Evolutionary conservation across 1,284 basidiomycete species (phyloP).

Genomic region (Coriolopsis trogii): DNA sequence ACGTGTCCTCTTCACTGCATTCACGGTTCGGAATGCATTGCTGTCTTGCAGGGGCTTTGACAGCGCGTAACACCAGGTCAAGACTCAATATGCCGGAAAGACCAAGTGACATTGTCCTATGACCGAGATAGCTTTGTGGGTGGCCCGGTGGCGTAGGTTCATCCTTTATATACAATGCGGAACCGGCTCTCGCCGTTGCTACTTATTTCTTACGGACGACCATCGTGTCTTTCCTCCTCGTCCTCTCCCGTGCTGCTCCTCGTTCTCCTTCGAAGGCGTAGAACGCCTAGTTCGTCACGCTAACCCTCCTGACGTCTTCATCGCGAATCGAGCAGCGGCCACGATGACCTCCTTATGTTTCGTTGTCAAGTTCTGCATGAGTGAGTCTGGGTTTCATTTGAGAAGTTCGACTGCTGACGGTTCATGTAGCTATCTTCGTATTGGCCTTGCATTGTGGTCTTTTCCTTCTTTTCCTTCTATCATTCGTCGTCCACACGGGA

Average conservation of each 20-base stretch:
- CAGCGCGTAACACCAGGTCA: not conserved
- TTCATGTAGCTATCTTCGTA: conserved; percentile 11
- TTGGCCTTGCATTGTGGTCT: conserved; percentile 11
- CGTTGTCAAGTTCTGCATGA: conserved; percentile 17
- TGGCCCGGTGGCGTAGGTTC: not conserved
- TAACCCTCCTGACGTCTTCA: not conserved
- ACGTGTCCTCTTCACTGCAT: too few relatives aligned
- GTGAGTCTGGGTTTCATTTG: not conserved
- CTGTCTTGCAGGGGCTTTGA: not conserved
- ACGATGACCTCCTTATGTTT: conserved; percentile 16
- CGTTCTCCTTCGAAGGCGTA: conserved; percentile 1
- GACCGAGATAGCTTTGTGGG: not conserved
- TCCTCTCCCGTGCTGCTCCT: conserved; percentile 3
- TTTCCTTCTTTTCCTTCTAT: conserved; percentile 11
- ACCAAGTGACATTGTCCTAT: not conserved
- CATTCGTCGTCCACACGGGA: conserved; percentile 12
- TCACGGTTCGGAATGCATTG: not conserved
- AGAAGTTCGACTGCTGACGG: not conserved
- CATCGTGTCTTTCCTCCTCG: conserved; percentile 1
- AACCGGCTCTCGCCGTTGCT: not conserved
- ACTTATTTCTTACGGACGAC: not conserved
- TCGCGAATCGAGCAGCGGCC: conserved; percentile 2
- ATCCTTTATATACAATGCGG: not conserved
- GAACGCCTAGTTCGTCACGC: conserved; percentile 5
- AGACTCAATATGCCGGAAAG: not conserved